Conservation (phyloP, 306 rosid genomes). For the Ammopiptanthus mongolicus region DNA sequence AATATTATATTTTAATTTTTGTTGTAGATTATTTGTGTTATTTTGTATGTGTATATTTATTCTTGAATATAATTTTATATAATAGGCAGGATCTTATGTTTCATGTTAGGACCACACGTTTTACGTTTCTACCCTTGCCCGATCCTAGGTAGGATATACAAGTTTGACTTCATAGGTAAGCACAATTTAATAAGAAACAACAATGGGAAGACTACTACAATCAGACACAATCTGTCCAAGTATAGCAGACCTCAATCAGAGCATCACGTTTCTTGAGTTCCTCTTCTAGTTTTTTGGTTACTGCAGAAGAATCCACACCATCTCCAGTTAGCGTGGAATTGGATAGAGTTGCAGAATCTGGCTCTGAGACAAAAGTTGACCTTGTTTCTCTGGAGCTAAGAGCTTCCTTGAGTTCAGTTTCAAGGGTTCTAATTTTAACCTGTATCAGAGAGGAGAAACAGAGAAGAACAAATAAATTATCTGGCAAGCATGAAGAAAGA, state of each 20-base stretch:
- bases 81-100: not conserved
- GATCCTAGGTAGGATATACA: not conserved
- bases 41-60: not conserved
- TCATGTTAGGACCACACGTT: not conserved
- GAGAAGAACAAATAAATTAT: constrained; percentile 13
- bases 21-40: not conserved
- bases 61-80: not conserved
- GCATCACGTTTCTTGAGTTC: constrained; percentile 97
- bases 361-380: constrained; percentile 37
- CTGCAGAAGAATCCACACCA: constrained; percentile 56
- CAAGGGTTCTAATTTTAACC: constrained; percentile 66
- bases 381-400: constrained; percentile 35
- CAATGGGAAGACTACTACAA: not conserved
- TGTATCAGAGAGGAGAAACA: constrained; percentile 29
- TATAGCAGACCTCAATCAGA: constrained; percentile 74
- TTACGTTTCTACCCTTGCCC: not conserved
- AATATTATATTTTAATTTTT: too few species aligned
- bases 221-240: constrained; percentile 17
- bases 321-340: constrained; percentile 53
- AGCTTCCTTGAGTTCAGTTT: constrained; percentile 64
- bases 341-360: constrained; percentile 42
- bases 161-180: not conserved
- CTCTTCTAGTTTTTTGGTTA: constrained; percentile 87
- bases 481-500: not conserved
- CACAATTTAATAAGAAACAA: not conserved